Evolutionary conservation across 768 basidiomycete species (phyloP), one percentile per base, ranked within the genome.

Genomic region (Strobilomyces dryophilus): DNA sequence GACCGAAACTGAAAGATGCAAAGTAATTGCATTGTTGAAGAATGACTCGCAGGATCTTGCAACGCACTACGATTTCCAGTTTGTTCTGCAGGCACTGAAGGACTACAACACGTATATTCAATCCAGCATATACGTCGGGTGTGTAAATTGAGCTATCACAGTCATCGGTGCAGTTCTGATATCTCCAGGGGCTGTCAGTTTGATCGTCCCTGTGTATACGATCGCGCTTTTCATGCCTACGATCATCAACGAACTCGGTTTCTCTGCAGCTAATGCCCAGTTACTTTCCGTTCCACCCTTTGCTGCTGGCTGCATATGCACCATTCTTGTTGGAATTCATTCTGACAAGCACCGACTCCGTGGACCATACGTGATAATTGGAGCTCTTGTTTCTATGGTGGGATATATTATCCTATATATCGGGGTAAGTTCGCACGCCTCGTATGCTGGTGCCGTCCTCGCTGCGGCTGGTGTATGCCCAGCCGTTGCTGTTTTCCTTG

Each of bases 401-500:
- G 53, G 53, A 15, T 54, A 45, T 39, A 45, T 45, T 27, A 5
- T 54, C 36, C 27, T 54, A n/a, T 54, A 54, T 5, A 49, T 35
- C 21, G 47, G 44, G 20, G n/a, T 10, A 21, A 39, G 15, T 3
- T 8, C 47, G 26, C 26, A 21, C 26, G 42, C 47, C 36, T 70
- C 68, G 4, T 84, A 83, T 55, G 63, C 67, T 10, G 82, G 78
- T 3, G 66, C 77, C 8, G 50, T 83, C 27, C 65, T 84, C 37
- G 76, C 79, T 34, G 77, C 79, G 7, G 64, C 71, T 10, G 83
- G 82, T 18, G 76, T 80, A 6, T 83, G 66, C 55, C 79, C 83
- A 1, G 75, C 74, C 4, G 71, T 82, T 49, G 73, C 70, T 45
- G 65, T 82, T 20, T 58, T 61, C 20, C 63, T 84, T 3, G 78